Conservation (phyloP, 129 eudicot genomes). For the Helichrysum umbraculigerum region DNA sequence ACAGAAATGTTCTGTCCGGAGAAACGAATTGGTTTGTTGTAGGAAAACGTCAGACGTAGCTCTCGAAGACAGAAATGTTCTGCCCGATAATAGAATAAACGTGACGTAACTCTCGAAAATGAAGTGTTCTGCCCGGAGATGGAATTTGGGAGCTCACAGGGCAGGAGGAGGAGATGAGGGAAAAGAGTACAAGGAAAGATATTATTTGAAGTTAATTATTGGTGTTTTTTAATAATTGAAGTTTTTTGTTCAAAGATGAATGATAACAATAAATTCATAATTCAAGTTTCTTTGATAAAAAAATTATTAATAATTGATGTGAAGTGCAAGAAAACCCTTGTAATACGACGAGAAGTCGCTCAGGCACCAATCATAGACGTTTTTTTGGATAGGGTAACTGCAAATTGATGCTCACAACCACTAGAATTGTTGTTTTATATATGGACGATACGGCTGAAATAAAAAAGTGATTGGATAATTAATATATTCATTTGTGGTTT, state of each 20-base stretch:
- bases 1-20: no score
- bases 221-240: constrained; percentile 6
- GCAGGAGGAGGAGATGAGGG: constrained; percentile 1
- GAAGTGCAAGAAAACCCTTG: neutral
- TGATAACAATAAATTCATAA: no score
- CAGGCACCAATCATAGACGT: neutral
- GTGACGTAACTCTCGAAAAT: no score
- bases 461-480: neutral
- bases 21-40: no score
- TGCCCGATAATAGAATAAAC: neutral
- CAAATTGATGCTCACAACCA: neutral
- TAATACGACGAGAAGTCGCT: neutral
- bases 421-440: neutral
- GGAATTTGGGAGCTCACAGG: neutral
- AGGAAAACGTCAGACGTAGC: no score
- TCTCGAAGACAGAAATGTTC: neutral
- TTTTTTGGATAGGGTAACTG: neutral
- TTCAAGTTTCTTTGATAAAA: no score
- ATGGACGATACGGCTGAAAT: no score
- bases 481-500: neutral
- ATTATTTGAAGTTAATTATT: constrained; percentile 1
- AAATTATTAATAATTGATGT: neutral
- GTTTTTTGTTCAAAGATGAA: neutral
- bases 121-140: neutral
- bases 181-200: neutral